phyloP scores from a whole-genome alignment of 2,329 filamentous ascomycete species.

The Pestalotiopsis sp. region DNA sequence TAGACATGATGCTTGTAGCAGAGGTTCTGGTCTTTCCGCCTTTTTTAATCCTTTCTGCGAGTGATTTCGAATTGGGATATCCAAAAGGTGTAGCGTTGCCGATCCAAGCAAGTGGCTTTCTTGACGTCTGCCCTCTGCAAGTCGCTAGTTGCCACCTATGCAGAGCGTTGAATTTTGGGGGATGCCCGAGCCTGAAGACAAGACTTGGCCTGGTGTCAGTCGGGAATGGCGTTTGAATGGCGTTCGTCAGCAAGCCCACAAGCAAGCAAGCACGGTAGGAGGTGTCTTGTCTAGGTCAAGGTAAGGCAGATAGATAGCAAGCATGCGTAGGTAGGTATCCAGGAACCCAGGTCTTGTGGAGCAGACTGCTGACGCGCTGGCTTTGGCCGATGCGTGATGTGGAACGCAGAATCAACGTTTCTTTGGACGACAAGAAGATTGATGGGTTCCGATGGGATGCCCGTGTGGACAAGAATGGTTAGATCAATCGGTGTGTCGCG shows the following conservation, averaged over 20 bases:
- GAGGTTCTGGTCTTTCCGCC: slow-evolving; percentile 6
- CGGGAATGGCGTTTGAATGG: background rate
- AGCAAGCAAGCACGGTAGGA: no score
- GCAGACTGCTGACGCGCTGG: background rate
- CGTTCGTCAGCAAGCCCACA: background rate
- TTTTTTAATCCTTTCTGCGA: background rate
- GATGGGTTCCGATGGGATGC: background rate
- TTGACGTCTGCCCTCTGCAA: background rate
- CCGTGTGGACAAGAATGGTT: background rate
- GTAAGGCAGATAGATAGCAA: background rate
- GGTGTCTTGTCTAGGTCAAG: no score
- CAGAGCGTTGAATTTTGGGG: background rate
- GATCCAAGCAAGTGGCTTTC: background rate
- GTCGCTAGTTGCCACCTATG: background rate
- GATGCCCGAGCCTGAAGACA: background rate
- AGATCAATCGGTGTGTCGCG: background rate
- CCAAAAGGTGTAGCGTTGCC: background rate
- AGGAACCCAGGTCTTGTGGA: background rate
- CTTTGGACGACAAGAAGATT: background rate
- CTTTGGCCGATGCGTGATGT: background rate
- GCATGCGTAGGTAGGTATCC: background rate
- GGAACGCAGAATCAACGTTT: background rate
- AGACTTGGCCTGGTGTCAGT: background rate
- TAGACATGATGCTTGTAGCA: slow-evolving; percentile 39
- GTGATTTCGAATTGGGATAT: background rate